Evolutionary conservation across 805 yeast species (phyloP), one percentile per base, ranked within the genome.

Genomic region (Kodamaea sagamina): DNA sequence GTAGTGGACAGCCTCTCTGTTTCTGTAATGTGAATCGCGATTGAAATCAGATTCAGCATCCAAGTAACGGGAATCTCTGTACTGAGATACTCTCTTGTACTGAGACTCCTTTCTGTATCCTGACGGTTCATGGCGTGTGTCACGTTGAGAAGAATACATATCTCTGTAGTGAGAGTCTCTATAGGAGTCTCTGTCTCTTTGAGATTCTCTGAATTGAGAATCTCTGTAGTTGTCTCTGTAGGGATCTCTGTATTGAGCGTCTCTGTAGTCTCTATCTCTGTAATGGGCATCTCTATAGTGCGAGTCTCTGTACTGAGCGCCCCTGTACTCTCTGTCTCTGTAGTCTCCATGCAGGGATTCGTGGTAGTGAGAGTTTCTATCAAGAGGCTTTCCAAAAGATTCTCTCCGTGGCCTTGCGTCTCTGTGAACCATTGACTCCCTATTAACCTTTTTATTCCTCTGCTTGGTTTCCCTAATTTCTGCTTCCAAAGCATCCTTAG

Each of bases 401-500:
- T 40, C 40, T 18, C 38, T 25, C 13, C 32, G 15, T 13, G 34
- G 34, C 11, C 27, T 38, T 3, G 29, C 36, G n/a, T 41, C 39
- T 31, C 41, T 42, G 34, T 42, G 46, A 24, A 42, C 46, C 46
- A 41, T 41, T 2, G 47, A 43, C 27, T 46, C 51, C 32, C 47
- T 43, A 15, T 37, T 43, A 12, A 45, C 42, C 41, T 38, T 50
- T 37, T 43, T 46, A 8, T 41, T 43, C 13, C 24, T 32, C 19
- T 41, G 44, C 15, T 38, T 39, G 15, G 58, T 34, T 10, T 63
- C 67, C 6, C 46, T 49, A 35, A 50, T 57, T 46, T 67, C 72
- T 9, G 64, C 67, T 40, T 60, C 68, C 53, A 59, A 64, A 44
- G 62, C 77, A 56, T 63, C 75, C 53, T 66, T 67, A 44, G 65